Evolutionary conservation across 306 rosid genomes (phyloP).

Genomic region (Canavalia ensiformis): DNA sequence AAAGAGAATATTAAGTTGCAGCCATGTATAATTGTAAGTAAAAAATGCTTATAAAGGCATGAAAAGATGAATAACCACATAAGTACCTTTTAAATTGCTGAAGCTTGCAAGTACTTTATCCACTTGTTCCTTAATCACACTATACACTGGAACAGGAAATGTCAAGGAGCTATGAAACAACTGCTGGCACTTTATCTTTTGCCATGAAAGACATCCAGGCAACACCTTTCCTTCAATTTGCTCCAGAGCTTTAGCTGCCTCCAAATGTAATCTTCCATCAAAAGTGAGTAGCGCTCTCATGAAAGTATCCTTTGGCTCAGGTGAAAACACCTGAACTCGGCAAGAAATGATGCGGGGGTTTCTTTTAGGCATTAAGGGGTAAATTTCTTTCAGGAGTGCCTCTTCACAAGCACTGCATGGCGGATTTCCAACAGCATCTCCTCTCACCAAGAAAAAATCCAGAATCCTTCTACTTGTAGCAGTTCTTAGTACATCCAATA

Average conservation of each 20-base stretch:
- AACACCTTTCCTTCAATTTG: constrained; percentile 81
- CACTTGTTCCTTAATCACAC: constrained; percentile 69
- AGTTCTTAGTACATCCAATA: constrained; percentile 63
- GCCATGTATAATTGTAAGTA: constrained; percentile 24
- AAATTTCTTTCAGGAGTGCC: constrained; percentile 76
- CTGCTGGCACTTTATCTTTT: constrained; percentile 89
- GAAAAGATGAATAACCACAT: constrained; percentile 5
- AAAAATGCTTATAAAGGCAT: constrained; percentile 24
- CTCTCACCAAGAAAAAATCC: constrained; percentile 78
- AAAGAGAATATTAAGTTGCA: background rate
- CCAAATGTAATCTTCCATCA: constrained; percentile 94
- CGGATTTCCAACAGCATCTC: constrained; percentile 71
- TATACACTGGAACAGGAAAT: constrained; percentile 69
- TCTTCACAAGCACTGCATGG: constrained; percentile 73
- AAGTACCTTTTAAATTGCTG: constrained; percentile 62
- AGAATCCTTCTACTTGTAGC: constrained; percentile 76
- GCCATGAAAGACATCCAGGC: constrained; percentile 85
- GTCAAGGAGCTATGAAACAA: constrained; percentile 77
- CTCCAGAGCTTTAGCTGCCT: constrained; percentile 95
- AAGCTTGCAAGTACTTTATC: constrained; percentile 64
- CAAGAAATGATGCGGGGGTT: constrained; percentile 60
- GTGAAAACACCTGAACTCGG: constrained; percentile 75
- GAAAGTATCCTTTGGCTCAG: constrained; percentile 70
- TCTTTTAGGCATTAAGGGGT: constrained; percentile 71
- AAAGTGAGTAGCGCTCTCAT: constrained; percentile 78